Conservation (phyloP, 2,329 filamentous ascomycete species). For the Sporothrix brasiliensis region DNA sequence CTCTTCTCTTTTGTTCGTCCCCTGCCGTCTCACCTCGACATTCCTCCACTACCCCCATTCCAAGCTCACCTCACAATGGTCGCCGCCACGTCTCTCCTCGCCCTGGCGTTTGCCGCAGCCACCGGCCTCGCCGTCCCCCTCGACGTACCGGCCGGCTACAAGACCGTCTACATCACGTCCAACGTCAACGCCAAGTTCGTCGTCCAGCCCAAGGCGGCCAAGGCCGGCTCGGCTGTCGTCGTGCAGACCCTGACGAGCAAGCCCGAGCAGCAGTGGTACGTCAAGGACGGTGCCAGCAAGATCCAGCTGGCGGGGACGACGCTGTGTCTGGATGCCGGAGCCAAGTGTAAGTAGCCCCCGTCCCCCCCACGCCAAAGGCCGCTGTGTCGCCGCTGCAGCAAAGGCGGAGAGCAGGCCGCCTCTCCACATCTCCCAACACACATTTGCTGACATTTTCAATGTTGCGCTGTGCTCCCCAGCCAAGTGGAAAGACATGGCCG, state of each 20-base stretch:
- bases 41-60: neutral
- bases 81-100: conserved; percentile 35
- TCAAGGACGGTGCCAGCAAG: conserved; percentile 43
- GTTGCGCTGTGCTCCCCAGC: conserved; percentile 34
- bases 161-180: conserved; percentile 47
- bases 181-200: conserved; percentile 48
- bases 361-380: too few relatives aligned
- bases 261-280: conserved; percentile 49
- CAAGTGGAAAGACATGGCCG: conserved; percentile 49
- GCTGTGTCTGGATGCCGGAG: conserved; percentile 48
- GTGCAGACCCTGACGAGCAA: conserved; percentile 44
- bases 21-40: neutral
- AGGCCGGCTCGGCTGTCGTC: conserved; percentile 43
- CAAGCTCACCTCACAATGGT: conserved; percentile 20
- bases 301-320: conserved; percentile 46
- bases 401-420: neutral
- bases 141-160: conserved; percentile 46
- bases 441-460: neutral
- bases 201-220: conserved; percentile 44
- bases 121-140: conserved; percentile 43
- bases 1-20: neutral
- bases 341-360: conserved; percentile 38
- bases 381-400: neutral
- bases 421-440: neutral
- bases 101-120: conserved; percentile 40